Evolutionary conservation across 2,329 filamentous ascomycete species (phyloP), one percentile per base, ranked within the genome.

Genomic region (Myriosclerotinia curreyana): DNA sequence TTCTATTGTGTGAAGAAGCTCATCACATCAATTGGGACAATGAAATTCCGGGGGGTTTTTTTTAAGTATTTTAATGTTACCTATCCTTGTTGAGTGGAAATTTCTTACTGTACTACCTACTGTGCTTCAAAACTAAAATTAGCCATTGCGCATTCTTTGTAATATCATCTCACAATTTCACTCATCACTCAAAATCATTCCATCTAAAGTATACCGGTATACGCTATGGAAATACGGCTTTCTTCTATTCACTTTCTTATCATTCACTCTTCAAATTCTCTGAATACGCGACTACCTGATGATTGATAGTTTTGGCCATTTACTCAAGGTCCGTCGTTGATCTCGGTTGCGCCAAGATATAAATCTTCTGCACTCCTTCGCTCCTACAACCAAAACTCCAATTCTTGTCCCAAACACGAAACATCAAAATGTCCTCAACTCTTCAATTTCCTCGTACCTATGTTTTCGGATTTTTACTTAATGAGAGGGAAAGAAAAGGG

Each of bases 361-460:
- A n/a, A n/a, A n/a, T n/a, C n/a, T n/a, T n/a, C n/a, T n/a, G 5
- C 2, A 2, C 28, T 15, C 14, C 17, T 28, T 15, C 22, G 7
- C 36, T 50, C 34, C 5, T 5, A 9, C 44, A 51, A 17, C 17
- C 28, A 15, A 38, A n/a, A 46, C 14, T n/a, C 20, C 15, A 4
- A 28, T 3, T 40, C 9, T 48, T 9, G 20, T 22, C 40, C 31
- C 5, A 49, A 22, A 22, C n/a, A 51, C 11, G 22, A 51, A 46
- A 14, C 8, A 36, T 34, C 28, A 17, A 22, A 25, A 61, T 61
- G 59, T 34, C 46, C 14, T 54, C 59, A 53, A 36, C 5, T 11
- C 61, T 70, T 12, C 34, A 55, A 5, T 70, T 74, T 34, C 71
- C 72, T 40, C 62, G 62, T 3, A 87, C 95, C 31, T 95, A 87